These are phyloP conservation scores for Nepenthes alata DNA, from an alignment of 179 eudicot genomes.

Conservation along the genomic window DNA sequence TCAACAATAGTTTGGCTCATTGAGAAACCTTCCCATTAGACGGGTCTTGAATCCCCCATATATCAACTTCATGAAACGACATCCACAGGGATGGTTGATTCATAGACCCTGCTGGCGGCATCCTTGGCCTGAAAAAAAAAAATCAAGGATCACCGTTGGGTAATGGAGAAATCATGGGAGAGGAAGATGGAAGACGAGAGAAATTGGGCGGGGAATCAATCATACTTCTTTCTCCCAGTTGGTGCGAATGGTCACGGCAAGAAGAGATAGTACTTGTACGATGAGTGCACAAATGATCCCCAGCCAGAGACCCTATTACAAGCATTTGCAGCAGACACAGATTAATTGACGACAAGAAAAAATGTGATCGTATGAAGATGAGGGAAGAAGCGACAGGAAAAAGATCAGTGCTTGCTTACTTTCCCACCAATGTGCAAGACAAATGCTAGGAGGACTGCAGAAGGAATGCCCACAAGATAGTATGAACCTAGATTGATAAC, in stretches of 20 bases:
- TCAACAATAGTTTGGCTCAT: too few species aligned
- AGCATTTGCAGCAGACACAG: not conserved
- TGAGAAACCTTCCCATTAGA: too few species aligned
- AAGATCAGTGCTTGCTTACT: conserved; percentile 12
- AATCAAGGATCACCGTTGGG: not conserved
- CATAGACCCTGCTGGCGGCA: conserved; percentile 19
- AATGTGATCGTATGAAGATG: not conserved
- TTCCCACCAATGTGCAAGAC: conserved; percentile 40
- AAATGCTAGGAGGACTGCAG: conserved; percentile 51
- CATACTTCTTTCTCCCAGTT: conserved; percentile 54
- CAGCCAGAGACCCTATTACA: conserved; percentile 46
- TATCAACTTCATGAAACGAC: conserved; percentile 7
- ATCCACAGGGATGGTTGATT: conserved; percentile 10
- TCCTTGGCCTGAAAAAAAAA: conserved; percentile 11
- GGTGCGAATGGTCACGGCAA: conserved; percentile 29
- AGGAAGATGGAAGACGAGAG: not conserved
- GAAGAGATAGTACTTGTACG: conserved; percentile 45
- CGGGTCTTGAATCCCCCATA: too few species aligned
- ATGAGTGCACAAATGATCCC: conserved; percentile 50
- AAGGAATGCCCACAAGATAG: conserved; percentile 57
- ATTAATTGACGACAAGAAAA: not conserved
- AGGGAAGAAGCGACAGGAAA: not conserved
- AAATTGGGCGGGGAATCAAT: not conserved
- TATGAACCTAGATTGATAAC: conserved; percentile 52
- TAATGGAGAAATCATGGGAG: not conserved